Percentiles rank a stretch among this genome's conserved stretches.
Evolutionary conservation across 2,329 filamentous ascomycete species (phyloP).

Genomic region (Acrodontium crateriforme): DNA sequence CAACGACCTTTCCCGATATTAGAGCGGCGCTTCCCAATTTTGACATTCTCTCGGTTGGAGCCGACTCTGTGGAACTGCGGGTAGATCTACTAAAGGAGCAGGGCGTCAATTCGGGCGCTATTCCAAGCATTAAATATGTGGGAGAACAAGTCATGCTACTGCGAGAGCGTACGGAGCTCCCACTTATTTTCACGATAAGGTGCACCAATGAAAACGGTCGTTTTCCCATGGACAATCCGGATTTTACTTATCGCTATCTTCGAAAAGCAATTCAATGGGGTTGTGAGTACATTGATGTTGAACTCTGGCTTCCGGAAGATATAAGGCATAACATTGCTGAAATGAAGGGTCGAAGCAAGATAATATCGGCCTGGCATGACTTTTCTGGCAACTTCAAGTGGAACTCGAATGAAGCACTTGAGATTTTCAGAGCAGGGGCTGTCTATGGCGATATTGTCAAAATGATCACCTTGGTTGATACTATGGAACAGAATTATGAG

Average conservation of each 20-base stretch:
- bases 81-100: slow-evolving; percentile 70
- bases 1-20: slow-evolving; percentile 78
- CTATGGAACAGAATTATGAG: slow-evolving; percentile 78
- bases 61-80: slow-evolving; percentile 72
- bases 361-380: slow-evolving; percentile 87
- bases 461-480: slow-evolving; percentile 74
- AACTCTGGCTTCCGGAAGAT: slow-evolving; percentile 70
- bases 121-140: slow-evolving; percentile 72
- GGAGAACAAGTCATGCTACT: slow-evolving; percentile 76
- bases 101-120: slow-evolving; percentile 42
- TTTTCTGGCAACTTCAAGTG: slow-evolving; percentile 75
- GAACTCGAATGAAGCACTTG: slow-evolving; percentile 59
- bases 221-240: slow-evolving; percentile 70
- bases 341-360: slow-evolving; percentile 61
- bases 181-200: slow-evolving; percentile 80
- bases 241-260: slow-evolving; percentile 65
- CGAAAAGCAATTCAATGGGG: slow-evolving; percentile 77
- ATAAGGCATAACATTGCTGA: slow-evolving; percentile 56
- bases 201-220: slow-evolving; percentile 71
- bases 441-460: slow-evolving; percentile 76
- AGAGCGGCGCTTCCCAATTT: slow-evolving; percentile 70
- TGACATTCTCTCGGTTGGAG: slow-evolving; percentile 74
- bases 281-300: slow-evolving; percentile 79
- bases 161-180: slow-evolving; percentile 69
- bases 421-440: slow-evolving; percentile 56